Base-by-base conservation (phyloP, 208 protist species). In the Naegleria gruberi region DNA sequence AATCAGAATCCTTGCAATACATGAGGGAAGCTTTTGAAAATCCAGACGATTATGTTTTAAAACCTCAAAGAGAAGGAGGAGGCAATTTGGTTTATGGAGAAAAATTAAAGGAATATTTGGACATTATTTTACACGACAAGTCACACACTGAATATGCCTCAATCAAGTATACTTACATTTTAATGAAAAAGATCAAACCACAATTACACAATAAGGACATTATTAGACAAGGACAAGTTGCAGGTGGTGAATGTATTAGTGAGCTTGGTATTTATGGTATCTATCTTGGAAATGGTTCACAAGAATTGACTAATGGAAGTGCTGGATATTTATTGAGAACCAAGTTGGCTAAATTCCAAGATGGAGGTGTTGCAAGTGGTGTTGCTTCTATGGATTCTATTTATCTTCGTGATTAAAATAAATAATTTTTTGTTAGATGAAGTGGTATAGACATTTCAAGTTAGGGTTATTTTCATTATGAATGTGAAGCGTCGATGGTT, bases 21-120 rank as follows among this genome's bases (percentile, higher is more conserved):
- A 96, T 98, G 87, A 73, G 90, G n/a, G 84, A 94, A 7, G 96
- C 96, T 37, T 92, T 96, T 23, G 89, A 51, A 6, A 82, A 95
- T 41, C 96, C 96, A 15, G 91, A 96, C 10, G 87, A 91, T 26
- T 99, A 95, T 90, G 97, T 99, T 51, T 93, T 99, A 83, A 99
- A 99, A 91, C 97, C 97, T 65, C 96, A 98, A 92, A 94, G 97
- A 57, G 97, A 99, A 91, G 97, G 97, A 73, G 97, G 97, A 41
- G 97, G 97, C 19, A 97, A 97, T 94, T 92, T 98, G 37, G 93
- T 98, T 77, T 94, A 96, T 23, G 95, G 95, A 42, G 92, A 94
- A 40, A 91, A 90, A 23, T 97, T 98, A 94, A 90, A 89, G 43
- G 57, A 91, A 41, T 46, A 96, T 85, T 92, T 97, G 83, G 57